A percentile compares a stretch with the other conserved stretches of the same genome.
Conservation (phyloP, 2,329 filamentous ascomycete species). For the Fusarium sp. region DNA sequence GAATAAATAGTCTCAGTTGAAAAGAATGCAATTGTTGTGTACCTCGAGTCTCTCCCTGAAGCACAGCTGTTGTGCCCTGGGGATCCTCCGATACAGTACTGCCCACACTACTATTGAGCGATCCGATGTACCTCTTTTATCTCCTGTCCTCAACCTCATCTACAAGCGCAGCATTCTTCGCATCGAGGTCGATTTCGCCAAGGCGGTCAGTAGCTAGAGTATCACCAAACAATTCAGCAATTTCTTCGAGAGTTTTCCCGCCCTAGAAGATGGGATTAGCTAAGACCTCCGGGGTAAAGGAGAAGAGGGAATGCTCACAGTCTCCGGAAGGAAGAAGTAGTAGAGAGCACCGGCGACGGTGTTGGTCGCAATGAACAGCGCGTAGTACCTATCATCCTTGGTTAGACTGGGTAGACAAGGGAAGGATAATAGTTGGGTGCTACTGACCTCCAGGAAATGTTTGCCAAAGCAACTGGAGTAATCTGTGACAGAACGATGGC, state of each 20-base stretch:
- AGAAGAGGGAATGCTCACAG: neutral
- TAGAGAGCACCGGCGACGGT: neutral
- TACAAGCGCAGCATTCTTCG: neutral
- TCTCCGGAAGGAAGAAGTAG: neutral
- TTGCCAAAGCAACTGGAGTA: constrained; percentile 35
- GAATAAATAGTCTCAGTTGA: neutral
- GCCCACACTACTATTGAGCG: neutral
- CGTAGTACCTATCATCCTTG: neutral
- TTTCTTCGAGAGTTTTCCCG: neutral
- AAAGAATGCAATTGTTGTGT: neutral
- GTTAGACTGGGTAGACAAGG: neutral
- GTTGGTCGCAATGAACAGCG: neutral
- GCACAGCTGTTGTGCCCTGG: neutral
- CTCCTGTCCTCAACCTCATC: neutral
- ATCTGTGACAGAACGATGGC: constrained; percentile 45
- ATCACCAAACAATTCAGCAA: neutral
- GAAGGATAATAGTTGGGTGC: neutral
- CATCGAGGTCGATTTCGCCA: neutral
- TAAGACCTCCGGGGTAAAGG: neutral
- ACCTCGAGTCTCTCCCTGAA: neutral
- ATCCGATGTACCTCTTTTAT: neutral
- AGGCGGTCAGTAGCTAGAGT: neutral
- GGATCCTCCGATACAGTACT: neutral
- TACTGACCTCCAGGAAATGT: neutral
- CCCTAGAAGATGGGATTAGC: neutral